Percentiles rank a stretch among this genome's conserved stretches.
Conservation (phyloP, 2,329 filamentous ascomycete genomes). For the Talaromyces sp. region DNA sequence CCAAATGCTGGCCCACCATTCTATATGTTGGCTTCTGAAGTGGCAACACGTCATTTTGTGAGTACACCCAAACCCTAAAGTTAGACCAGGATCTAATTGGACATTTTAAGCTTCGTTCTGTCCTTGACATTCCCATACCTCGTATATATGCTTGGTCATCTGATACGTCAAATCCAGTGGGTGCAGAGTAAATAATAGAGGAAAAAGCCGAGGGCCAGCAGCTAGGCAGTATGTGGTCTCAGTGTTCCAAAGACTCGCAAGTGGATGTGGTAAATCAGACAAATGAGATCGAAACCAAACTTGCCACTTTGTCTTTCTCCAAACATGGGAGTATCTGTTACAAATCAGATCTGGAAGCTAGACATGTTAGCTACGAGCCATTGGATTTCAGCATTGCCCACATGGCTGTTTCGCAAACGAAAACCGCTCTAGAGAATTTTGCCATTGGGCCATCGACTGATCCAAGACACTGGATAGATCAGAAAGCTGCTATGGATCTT, state of each 20-base stretch:
- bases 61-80: constrained; percentile 1
- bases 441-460: constrained; percentile 12
- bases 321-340: constrained; percentile 18
- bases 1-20: constrained; percentile 14
- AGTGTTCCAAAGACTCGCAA: constrained; percentile 9
- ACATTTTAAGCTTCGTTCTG: constrained; percentile 10
- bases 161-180: constrained; percentile 29
- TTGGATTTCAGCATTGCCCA: background rate
- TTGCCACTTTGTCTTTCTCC: constrained; percentile 15
- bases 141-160: constrained; percentile 30
- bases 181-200: constrained; percentile 37
- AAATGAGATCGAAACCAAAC: constrained; percentile 16
- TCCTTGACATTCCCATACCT: constrained; percentile 28
- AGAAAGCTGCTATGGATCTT: constrained; percentile 9
- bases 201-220: constrained; percentile 25
- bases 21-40: constrained; percentile 18
- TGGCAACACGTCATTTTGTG: constrained; percentile 21
- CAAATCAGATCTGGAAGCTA: constrained; percentile 11
- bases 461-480: constrained; percentile 8
- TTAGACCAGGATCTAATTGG: background rate
- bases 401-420: background rate
- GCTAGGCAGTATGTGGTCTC: constrained; percentile 25
- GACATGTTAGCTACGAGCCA: background rate
- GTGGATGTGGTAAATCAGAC: constrained; percentile 12
- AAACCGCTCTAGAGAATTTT: constrained; percentile 3